Conservation (phyloP, 23 red algal species). For the Cyanidium caldarium region DNA sequence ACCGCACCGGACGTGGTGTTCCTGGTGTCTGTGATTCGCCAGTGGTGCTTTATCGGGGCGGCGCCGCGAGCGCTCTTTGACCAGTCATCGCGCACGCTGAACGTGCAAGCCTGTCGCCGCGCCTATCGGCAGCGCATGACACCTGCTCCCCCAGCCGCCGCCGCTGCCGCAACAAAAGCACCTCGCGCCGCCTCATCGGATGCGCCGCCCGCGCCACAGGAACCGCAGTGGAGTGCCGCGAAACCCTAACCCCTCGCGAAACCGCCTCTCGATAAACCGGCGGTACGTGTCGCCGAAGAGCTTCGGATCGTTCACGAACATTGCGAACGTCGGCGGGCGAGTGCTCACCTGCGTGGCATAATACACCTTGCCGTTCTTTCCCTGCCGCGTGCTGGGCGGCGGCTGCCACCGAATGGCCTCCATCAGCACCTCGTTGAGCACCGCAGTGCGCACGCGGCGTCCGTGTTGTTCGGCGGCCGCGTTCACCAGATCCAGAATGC, state of each 20-base stretch:
- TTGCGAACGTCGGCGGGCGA: conserved; percentile 72
- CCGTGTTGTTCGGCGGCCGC: conserved; percentile 56
- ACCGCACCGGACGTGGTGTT: neutral
- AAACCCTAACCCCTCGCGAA: conserved; percentile 71
- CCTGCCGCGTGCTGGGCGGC: conserved; percentile 39
- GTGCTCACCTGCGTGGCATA: conserved; percentile 85
- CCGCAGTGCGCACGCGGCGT: conserved; percentile 63
- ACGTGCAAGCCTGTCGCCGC: neutral
- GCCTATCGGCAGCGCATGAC: no score
- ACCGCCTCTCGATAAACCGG: conserved; percentile 51
- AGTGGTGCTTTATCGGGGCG: neutral
- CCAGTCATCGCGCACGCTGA: neutral
- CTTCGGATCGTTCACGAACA: conserved; percentile 87
- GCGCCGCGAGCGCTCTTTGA: neutral
- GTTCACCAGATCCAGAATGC: conserved; percentile 35
- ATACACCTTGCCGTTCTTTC: conserved; percentile 73
- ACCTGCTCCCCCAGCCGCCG: no score
- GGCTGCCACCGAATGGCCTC: conserved; percentile 80
- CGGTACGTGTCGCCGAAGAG: conserved; percentile 89
- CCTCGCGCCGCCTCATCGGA: no score
- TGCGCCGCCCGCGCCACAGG: conserved; percentile 47
- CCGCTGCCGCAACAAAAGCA: no score
- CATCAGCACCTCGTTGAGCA: conserved; percentile 72
- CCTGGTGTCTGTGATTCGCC: neutral
- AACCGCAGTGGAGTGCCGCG: conserved; percentile 65